phyloP scores from a whole-genome alignment of 352 stramenopile species.

The Aphanomyces invadans region DNA sequence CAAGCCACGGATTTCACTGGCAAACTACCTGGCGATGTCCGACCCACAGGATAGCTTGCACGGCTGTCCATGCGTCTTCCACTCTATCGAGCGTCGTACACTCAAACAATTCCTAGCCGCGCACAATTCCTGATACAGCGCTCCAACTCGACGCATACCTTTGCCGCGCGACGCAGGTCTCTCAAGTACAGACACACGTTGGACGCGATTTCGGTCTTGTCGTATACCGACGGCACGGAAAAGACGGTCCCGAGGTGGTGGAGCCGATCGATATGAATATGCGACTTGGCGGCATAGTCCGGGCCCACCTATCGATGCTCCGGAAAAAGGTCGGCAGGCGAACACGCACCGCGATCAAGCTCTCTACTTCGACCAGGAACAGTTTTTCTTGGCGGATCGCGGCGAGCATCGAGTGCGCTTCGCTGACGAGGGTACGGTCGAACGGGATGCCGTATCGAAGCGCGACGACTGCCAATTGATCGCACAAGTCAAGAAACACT shows the following conservation, averaged over 20 bases:
- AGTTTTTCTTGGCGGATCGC: background rate
- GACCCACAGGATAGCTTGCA: background rate
- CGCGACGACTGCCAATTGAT: background rate
- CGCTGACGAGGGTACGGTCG: background rate
- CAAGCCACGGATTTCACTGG: too few species aligned
- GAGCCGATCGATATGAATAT: conserved; percentile 4
- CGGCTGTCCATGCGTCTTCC: background rate
- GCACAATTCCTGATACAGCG: too few species aligned
- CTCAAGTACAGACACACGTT: background rate
- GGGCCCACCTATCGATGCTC: background rate
- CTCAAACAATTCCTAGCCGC: conserved; percentile 1
- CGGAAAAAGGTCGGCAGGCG: background rate
- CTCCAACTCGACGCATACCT: background rate
- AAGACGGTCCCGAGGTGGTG: background rate
- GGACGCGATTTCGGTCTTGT: conserved; percentile 7
- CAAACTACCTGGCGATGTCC: background rate
- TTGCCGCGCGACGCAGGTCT: background rate
- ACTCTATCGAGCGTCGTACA: background rate
- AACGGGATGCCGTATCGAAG: background rate
- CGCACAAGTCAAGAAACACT: conserved; percentile 1
- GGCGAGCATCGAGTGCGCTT: background rate
- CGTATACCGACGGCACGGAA: background rate
- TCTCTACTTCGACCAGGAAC: conserved; percentile 3
- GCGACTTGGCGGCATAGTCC: background rate
- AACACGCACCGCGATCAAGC: background rate